A percentile compares a stretch with the other conserved stretches of the same genome.
Evolutionary conservation across 164 flowering plant genomes (phyloP).

Genomic region (Kingdonia uniflora): DNA sequence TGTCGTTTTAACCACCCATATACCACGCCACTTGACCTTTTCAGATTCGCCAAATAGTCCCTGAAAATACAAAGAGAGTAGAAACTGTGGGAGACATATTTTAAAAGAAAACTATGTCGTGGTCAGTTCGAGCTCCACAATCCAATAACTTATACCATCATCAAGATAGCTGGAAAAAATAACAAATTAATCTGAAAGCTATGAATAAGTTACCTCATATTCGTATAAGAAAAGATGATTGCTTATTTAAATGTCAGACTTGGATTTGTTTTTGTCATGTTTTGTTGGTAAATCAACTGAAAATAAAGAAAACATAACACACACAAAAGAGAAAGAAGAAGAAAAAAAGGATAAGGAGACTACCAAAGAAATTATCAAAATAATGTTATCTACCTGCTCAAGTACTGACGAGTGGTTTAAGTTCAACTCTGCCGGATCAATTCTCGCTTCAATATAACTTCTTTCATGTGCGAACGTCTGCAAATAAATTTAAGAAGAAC

Average conservation of each 20-base stretch:
- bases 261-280: too few relatives aligned
- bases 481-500: slow-evolving; percentile 8
- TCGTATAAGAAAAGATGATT: too few relatives aligned
- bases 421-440: slow-evolving; percentile 42
- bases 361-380: neutral
- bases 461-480: slow-evolving; percentile 43
- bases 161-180: too few relatives aligned
- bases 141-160: too few relatives aligned
- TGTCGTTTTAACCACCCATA: slow-evolving; percentile 51
- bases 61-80: slow-evolving; percentile 13
- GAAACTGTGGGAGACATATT: neutral
- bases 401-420: slow-evolving; percentile 17
- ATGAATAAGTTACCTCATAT: too few relatives aligned
- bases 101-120: neutral
- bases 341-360: too few relatives aligned
- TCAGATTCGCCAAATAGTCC: slow-evolving; percentile 40
- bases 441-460: slow-evolving; percentile 32
- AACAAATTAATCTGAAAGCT: too few relatives aligned
- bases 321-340: too few relatives aligned
- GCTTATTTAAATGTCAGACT: too few relatives aligned
- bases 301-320: too few relatives aligned
- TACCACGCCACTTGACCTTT: slow-evolving; percentile 60
- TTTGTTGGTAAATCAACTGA: too few relatives aligned
- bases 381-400: slow-evolving; percentile 28
- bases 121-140: too few relatives aligned